phyloP scores from a whole-genome alignment of 2,329 filamentous ascomycete genomes.

The Emericellopsis atlantica region DNA sequence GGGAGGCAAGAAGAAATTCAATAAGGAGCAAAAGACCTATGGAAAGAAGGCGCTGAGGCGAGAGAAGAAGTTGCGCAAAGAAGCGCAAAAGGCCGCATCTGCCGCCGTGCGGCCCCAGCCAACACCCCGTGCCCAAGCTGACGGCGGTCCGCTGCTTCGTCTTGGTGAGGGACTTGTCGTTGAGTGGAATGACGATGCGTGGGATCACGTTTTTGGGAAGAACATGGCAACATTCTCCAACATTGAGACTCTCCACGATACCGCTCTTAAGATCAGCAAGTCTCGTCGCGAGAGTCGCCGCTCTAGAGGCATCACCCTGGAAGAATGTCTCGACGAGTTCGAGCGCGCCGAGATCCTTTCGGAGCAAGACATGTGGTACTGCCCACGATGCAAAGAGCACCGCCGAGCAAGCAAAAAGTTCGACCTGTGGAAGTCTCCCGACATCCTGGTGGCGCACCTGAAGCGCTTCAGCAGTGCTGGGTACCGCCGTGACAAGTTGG shows the following conservation, averaged over 20 bases:
- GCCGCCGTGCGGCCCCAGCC: constrained; percentile 17
- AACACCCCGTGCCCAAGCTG: constrained; percentile 22
- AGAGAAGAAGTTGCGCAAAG: constrained; percentile 29
- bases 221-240: constrained; percentile 40
- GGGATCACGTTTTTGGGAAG: constrained; percentile 55
- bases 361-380: constrained; percentile 96
- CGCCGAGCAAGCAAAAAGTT: constrained; percentile 91
- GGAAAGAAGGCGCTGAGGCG: constrained; percentile 33
- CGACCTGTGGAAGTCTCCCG: constrained; percentile 91
- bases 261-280: constrained; percentile 53
- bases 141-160: constrained; percentile 55
- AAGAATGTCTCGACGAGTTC: constrained; percentile 90
- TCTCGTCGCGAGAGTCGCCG: constrained; percentile 43
- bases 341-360: constrained; percentile 88
- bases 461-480: constrained; percentile 88
- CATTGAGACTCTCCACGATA: constrained; percentile 42
- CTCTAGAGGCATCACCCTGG: constrained; percentile 60
- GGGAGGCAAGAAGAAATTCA: constrained; percentile 15
- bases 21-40: constrained; percentile 31
- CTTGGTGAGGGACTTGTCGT: constrained; percentile 77
- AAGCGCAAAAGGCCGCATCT: constrained; percentile 15
- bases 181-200: constrained; percentile 67
- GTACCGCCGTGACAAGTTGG: constrained; percentile 78
- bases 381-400: constrained; percentile 88
- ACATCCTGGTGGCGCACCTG: constrained; percentile 87